Evolutionary conservation across 306 rosid species (phyloP), one percentile per base, ranked within the genome.

Genomic region (Coriaria nepalensis): DNA sequence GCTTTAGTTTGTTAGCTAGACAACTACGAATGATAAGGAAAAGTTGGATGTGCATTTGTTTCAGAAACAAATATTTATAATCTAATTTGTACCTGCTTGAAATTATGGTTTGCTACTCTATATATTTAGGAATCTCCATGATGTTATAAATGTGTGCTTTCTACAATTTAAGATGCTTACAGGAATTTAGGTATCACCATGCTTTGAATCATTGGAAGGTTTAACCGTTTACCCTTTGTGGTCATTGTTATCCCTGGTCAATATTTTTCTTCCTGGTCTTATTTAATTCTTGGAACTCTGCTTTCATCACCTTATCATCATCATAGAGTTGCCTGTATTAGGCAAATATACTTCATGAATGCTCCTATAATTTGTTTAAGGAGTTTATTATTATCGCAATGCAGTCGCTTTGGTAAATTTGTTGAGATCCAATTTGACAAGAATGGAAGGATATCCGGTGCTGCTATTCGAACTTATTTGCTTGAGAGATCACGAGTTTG

Each of bases 391-490:
- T 43, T 78, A 59, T 49, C 64, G 68, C 53, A 29, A 53, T 85
- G 83, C 94, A 92, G 99, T 92, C 99, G 99, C 52, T 92, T 92
- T 73, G 99, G 99, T 59, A 92, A 92, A 76, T 92, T 92, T 58
- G 99, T 92, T 58, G 99, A 92, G 80, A 81, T 92, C 72, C 99
- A 92, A 78, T 92, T 92, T 43, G 99, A 92, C 78, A 86, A 86
- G 80, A 92, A 71, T 66, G 99, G 99, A 58, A 86, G 96, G 72
- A 92, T 92, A 56, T 92, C 99, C 42, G 99, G 99, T 56, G 99
- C 99, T 33, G 99, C 99, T 43, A 66, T 92, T 38, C 64, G 96
- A 10, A 92, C 99, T 40, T 92, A 92, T 68, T 74, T 92, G 78
- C 96, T 92, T 15, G 99, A 92, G 75, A 82, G 99, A 51, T 92